A percentile compares a stretch with the other conserved stretches of the same genome.
Evolutionary conservation across 2,329 filamentous ascomycete species (phyloP).

Genomic region (Graphilbum ipis-grandicollis): DNA sequence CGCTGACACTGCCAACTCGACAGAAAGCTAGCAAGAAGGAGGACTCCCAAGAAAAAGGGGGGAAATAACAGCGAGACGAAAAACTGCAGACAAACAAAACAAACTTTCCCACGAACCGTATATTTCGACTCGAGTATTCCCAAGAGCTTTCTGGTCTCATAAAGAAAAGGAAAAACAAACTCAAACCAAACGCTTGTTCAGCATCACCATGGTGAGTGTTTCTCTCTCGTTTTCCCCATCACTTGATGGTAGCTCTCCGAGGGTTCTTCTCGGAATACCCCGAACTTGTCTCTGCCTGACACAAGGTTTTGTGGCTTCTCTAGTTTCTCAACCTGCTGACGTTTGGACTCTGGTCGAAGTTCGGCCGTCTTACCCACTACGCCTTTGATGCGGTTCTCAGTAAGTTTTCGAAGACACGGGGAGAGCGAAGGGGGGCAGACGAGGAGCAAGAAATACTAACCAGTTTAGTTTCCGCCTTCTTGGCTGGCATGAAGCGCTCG

Average conservation of each 20-base stretch:
- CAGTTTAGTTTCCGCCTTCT: constrained; percentile 68
- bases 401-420: constrained; percentile 26
- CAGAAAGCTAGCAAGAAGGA: background rate
- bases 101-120: too few species aligned
- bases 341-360: constrained; percentile 56
- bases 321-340: constrained; percentile 51
- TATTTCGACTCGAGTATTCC: too few species aligned
- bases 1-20: background rate
- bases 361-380: constrained; percentile 86
- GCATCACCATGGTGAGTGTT: background rate
- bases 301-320: constrained; percentile 10
- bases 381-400: constrained; percentile 88
- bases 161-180: too few species aligned
- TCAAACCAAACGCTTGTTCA: too few species aligned
- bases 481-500: constrained; percentile 92
- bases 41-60: too few species aligned
- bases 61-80: too few species aligned
- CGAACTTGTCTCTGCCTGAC: constrained; percentile 12
- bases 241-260: too few species aligned
- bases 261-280: background rate
- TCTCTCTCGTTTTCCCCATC: background rate
- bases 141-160: too few species aligned
- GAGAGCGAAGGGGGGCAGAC: too few species aligned
- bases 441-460: background rate
- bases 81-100: too few species aligned